phyloP scores from a whole-genome alignment of 2,329 filamentous ascomycete genomes.

The Epicoccum sorghinum region DNA sequence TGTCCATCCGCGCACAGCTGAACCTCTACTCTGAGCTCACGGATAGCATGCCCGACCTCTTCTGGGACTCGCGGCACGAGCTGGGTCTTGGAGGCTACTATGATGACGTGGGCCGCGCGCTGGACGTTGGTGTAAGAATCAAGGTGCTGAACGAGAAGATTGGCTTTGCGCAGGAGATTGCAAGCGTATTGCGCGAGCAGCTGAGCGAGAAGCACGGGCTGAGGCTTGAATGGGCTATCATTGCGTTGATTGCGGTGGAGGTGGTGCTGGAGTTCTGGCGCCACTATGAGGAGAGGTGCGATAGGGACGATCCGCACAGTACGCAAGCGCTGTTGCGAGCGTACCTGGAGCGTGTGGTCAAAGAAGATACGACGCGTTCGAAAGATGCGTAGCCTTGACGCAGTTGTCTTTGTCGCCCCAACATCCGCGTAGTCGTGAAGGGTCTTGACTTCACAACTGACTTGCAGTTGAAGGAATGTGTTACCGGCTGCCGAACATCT shows the following conservation, averaged over 20 bases:
- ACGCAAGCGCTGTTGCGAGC: slow-evolving; percentile 48
- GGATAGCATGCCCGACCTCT: slow-evolving; percentile 91
- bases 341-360: slow-evolving; percentile 35
- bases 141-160: slow-evolving; percentile 94
- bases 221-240: slow-evolving; percentile 93
- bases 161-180: slow-evolving; percentile 96
- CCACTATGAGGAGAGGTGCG: slow-evolving; percentile 67
- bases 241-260: slow-evolving; percentile 89
- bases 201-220: slow-evolving; percentile 89
- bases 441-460: no score
- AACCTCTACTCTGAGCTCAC: slow-evolving; percentile 98
- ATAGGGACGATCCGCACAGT: slow-evolving; percentile 50
- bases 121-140: slow-evolving; percentile 92
- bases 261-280: slow-evolving; percentile 84
- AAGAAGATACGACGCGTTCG: not conserved
- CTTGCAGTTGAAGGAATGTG: no score
- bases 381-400: no score
- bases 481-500: no score
- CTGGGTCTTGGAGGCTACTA: slow-evolving; percentile 93
- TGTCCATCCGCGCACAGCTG: slow-evolving; percentile 86
- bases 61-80: slow-evolving; percentile 92
- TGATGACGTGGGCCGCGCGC: slow-evolving; percentile 84
- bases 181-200: slow-evolving; percentile 83
- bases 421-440: no score
- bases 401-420: no score